Base-by-base conservation (phyloP, 441 rosid genomes). In the Mallotus japonicus region DNA sequence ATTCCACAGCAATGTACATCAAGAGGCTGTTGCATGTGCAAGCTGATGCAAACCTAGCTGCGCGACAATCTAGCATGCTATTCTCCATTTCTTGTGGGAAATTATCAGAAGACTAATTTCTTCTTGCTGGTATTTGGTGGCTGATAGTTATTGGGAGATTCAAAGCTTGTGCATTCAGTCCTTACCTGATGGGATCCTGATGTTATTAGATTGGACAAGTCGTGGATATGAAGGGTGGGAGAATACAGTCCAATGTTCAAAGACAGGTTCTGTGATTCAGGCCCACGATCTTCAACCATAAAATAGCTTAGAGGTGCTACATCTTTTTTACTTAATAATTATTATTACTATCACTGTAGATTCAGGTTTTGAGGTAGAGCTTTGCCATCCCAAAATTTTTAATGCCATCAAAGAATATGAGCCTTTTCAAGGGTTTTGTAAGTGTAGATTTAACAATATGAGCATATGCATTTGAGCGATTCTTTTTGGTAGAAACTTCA, bases 11-110 rank as follows among this genome's bases (percentile, higher is more conserved):
- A 68, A 65, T 15, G 74, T 56, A 72, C 81, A 75, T 63, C 87
- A 79, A 59, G 82, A 82, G 76, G 80, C 75, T 71, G 81, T 80
- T 46, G 88, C 84, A 70, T 76, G 75, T 71, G 95, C 87, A 58
- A 73, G 76, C 77, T 66, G 74, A 75, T 76, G 53, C 76, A 78
- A 74, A 58, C 54, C 62, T 37, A 51, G 46, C 73, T 9, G 8
- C 69, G 42, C 62, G 28, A 16, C 9, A 20, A 70, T 32, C 7
- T 42, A 47, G 19, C 64, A 61, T 16, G 47, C 51, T 12, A 15
- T 51, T 42, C 57, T 59, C 61, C 44, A 13, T 77, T 55, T 55
- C 24, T 12, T 7, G 12, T 17, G 32, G 19, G 32, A 65, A 55
- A 67, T 22, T 53, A 40, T n/a, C 55, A 24, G 24, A 49, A 28